Percentiles rank a stretch among this genome's conserved stretches.
Conservation (phyloP, 768 basidiomycete species). For the Zangia roseola region DNA sequence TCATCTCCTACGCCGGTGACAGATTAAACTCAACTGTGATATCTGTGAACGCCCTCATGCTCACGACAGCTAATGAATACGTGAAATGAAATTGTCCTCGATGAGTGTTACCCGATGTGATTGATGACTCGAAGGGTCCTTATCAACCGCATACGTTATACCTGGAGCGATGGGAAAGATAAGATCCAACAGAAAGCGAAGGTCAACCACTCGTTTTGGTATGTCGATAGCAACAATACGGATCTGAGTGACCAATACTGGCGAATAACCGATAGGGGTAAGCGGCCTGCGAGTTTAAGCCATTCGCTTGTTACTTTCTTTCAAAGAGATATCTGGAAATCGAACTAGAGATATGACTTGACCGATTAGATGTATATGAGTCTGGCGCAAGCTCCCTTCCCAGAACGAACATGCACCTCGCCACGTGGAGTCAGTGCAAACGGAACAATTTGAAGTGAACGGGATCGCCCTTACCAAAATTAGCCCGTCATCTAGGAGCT, state of each 20-base stretch:
- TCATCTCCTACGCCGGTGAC: not conserved
- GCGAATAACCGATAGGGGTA: not conserved
- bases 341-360: not conserved
- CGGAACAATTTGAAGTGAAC: not conserved
- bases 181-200: not conserved
- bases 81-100: not conserved
- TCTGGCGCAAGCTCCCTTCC: not conserved
- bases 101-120: constrained; percentile 4
- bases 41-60: not conserved
- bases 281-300: constrained; percentile 2
- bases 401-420: not conserved
- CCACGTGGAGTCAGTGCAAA: constrained; percentile 6
- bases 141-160: constrained; percentile 11
- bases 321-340: constrained; percentile 7
- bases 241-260: not conserved
- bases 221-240: constrained; percentile 5
- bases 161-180: not conserved
- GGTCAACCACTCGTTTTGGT: not conserved
- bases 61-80: not conserved
- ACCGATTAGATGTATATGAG: constrained; percentile 5
- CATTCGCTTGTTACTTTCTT: not conserved
- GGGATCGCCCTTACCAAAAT: constrained; percentile 5
- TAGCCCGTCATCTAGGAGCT: not conserved
- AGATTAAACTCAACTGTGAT: not conserved
- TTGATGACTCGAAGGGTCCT: constrained; percentile 13